Base-by-base conservation (phyloP, 148 eudicot genomes). In the Fagopyrum esculentum region DNA sequence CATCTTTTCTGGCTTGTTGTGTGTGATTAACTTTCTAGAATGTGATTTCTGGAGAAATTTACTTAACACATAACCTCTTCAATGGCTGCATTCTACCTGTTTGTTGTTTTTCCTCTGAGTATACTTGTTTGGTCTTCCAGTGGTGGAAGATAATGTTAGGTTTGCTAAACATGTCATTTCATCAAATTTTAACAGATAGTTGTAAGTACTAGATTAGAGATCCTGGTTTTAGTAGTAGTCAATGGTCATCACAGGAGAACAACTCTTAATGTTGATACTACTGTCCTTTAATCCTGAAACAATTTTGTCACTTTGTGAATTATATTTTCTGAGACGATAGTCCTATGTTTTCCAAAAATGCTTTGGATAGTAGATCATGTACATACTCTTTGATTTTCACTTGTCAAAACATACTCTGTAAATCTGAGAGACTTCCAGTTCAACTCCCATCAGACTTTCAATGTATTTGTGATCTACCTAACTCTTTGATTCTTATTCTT, bases 21-120 rank as follows among this genome's bases (percentile, higher is more conserved):
- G 6, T 55, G 11, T 49, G 1, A 35, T 35, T 35, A 35, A 2
- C 0, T 35, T 35, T 35, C 40, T 35, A 35, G 9, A 7, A 49
- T 49, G 52, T 49, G 52, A 8, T 49, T 49, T 56, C 61, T 56
- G 61, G 61, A 56, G 29, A 2, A 57, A 19, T 17, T 13, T 57
- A 57, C 3, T 35, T 57, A 10, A 9, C 45, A 63, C 15, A 4
- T 1, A 4, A 9, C 44, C 6, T 30, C 35, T 63, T 30, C 45
- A 63, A 30, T 63, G 45, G 69, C 35, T 55, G 69, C 69, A 63
- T 9, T 4, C 68, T 29, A 61, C 43, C 68, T 61, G 68, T 61
- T 61, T 61, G 68, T 61, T 26, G 40, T 6, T 61, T 9, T 11
- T 40, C 30, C 68, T 61, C 13, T 10, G 68, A 26, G 40, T 12